Evolutionary conservation across 306 rosid genomes (phyloP).

Genomic region (Prosopis cineraria): DNA sequence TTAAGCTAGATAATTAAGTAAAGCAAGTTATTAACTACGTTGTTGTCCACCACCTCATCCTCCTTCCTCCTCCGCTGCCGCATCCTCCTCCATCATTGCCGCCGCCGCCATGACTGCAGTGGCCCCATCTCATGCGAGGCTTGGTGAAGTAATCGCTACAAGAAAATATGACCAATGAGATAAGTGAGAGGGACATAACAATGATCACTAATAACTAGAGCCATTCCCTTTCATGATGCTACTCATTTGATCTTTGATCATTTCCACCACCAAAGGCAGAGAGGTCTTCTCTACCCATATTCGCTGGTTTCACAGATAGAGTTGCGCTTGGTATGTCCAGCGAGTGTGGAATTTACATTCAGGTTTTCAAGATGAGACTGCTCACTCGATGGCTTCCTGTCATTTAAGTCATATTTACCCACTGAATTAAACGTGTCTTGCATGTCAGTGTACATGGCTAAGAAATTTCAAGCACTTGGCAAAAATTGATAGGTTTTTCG

Average conservation of each 20-base stretch:
- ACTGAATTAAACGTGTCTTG: neutral
- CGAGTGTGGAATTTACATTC: too few species aligned
- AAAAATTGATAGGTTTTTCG: neutral
- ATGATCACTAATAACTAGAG: neutral
- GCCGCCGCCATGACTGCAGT: neutral
- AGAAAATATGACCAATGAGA: slow-evolving; percentile 17
- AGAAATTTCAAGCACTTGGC: neutral
- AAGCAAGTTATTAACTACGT: too few species aligned
- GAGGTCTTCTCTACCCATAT: neutral
- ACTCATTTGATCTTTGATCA: neutral
- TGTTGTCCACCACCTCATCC: too few species aligned
- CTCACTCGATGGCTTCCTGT: too few species aligned
- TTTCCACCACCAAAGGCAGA: neutral
- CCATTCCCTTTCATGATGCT: neutral
- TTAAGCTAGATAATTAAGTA: too few species aligned
- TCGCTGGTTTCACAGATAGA: too few species aligned
- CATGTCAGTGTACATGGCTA: neutral
- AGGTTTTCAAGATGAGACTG: neutral
- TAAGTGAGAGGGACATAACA: slow-evolving; percentile 14
- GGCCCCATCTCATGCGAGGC: neutral
- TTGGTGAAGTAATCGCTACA: neutral
- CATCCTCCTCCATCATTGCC: neutral
- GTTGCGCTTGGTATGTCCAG: too few species aligned
- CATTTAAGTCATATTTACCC: too few species aligned
- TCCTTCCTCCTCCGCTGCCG: neutral